phyloP scores from a whole-genome alignment of 2,329 filamentous ascomycete genomes.

The Epichloe sp. region DNA sequence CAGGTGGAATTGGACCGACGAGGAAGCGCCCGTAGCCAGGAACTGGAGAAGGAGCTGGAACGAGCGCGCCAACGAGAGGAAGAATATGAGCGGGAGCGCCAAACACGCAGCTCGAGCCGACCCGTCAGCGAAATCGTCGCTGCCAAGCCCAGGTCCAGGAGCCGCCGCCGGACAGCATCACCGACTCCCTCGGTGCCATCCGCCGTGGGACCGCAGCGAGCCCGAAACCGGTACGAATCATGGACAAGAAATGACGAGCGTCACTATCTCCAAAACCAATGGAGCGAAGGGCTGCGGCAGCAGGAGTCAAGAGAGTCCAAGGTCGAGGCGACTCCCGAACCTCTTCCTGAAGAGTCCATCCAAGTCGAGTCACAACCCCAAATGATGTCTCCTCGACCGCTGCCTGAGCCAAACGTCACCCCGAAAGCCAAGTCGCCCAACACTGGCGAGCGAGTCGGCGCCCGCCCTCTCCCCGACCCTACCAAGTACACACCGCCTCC shows the following conservation, averaged over 20 bases:
- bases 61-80: slow-evolving; percentile 47
- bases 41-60: slow-evolving; percentile 64
- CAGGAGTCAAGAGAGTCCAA: slow-evolving; percentile 18
- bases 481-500: slow-evolving; percentile 18
- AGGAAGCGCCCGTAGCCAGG: slow-evolving; percentile 44
- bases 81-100: slow-evolving; percentile 46
- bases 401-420: slow-evolving; percentile 25
- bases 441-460: slow-evolving; percentile 14
- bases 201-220: slow-evolving; percentile 6
- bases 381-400: slow-evolving; percentile 21
- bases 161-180: slow-evolving; percentile 8
- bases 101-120: slow-evolving; percentile 26
- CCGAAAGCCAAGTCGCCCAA: slow-evolving; percentile 24
- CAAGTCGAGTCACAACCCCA: neutral
- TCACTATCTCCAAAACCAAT: slow-evolving; percentile 46
- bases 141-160: slow-evolving; percentile 12
- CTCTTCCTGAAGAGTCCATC: neutral
- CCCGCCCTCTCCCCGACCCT: slow-evolving; percentile 43
- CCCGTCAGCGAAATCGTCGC: slow-evolving; percentile 7
- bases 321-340: slow-evolving; percentile 9
- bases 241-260: slow-evolving; percentile 53
- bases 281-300: slow-evolving; percentile 26
- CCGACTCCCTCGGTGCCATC: neutral
- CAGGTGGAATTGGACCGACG: slow-evolving; percentile 24
- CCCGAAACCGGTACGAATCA: slow-evolving; percentile 41